Conservation (phyloP, 2,329 filamentous ascomycete genomes). For the Calonectria fujianensis region DNA sequence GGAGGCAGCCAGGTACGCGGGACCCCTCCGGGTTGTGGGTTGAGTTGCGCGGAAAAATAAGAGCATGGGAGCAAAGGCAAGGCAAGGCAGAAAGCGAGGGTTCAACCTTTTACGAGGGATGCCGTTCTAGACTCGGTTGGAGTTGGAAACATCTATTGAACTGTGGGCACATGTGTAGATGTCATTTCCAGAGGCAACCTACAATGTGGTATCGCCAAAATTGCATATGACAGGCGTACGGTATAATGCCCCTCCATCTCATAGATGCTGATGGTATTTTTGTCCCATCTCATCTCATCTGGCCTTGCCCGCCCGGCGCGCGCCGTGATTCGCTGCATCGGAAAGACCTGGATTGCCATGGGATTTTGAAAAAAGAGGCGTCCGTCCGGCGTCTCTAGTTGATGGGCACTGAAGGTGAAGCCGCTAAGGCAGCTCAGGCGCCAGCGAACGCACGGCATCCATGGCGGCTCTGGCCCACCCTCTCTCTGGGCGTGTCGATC, state of each 20-base stretch:
- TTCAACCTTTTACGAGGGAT: not conserved
- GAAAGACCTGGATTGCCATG: slow-evolving; percentile 12
- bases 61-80: not conserved
- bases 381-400: slow-evolving; percentile 25
- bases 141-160: not conserved
- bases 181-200: slow-evolving; percentile 13
- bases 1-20: slow-evolving; percentile 16
- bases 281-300: slow-evolving; percentile 5
- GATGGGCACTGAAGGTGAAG: slow-evolving; percentile 21
- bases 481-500: slow-evolving; percentile 41
- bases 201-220: slow-evolving; percentile 14
- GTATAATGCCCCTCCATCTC: not conserved
- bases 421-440: slow-evolving; percentile 14
- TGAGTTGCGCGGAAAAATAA: slow-evolving; percentile 22
- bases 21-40: slow-evolving; percentile 15
- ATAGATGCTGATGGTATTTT: slow-evolving; percentile 3
- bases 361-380: not conserved
- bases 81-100: not conserved
- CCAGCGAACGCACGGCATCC: slow-evolving; percentile 41
- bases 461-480: slow-evolving; percentile 39
- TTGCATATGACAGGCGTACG: not conserved
- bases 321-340: slow-evolving; percentile 10
- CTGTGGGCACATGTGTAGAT: not conserved
- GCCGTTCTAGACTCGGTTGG: slow-evolving; percentile 7
- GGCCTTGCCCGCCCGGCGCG: not conserved